These are phyloP conservation scores for Fusarium cyanostomum DNA, from an alignment of 2,329 filamentous ascomycete species.

Conservation along the genomic window DNA sequence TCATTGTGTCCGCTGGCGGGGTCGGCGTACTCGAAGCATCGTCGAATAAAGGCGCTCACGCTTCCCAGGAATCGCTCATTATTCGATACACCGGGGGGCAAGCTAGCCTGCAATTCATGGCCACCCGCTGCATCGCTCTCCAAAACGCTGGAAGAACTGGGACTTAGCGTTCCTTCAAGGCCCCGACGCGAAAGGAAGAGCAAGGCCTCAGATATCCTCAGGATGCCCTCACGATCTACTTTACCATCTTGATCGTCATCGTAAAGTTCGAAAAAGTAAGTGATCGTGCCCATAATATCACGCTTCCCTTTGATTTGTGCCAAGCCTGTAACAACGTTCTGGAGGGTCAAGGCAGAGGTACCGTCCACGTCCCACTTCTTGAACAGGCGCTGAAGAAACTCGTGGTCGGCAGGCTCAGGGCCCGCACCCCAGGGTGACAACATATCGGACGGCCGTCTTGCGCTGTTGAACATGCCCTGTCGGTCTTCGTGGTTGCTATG, in stretches of 20 bases:
- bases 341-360: conserved; percentile 80
- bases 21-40: conserved; percentile 98
- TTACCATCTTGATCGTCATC: conserved; percentile 91
- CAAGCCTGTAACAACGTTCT: conserved; percentile 91
- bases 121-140: conserved; percentile 49
- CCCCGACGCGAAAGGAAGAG: conserved; percentile 92
- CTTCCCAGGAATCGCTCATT: conserved; percentile 93
- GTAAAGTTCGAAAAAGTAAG: conserved; percentile 97
- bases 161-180: conserved; percentile 76
- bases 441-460: conserved; percentile 56
- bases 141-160: conserved; percentile 67
- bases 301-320: conserved; percentile 91
- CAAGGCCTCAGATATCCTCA: conserved; percentile 92
- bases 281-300: conserved; percentile 98
- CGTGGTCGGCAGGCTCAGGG: conserved; percentile 84
- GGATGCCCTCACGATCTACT: conserved; percentile 93
- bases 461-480: conserved; percentile 68
- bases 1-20: conserved; percentile 71
- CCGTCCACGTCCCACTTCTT: conserved; percentile 86
- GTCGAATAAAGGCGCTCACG: conserved; percentile 92
- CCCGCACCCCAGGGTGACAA: conserved; percentile 65
- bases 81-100: conserved; percentile 64
- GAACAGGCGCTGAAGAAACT: conserved; percentile 91
- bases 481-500: conserved; percentile 58
- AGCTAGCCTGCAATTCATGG: conserved; percentile 50